Evolutionary conservation across 192 early-diverging fungal species (phyloP).

Genomic region (Chytriomyces hyalinus): DNA sequence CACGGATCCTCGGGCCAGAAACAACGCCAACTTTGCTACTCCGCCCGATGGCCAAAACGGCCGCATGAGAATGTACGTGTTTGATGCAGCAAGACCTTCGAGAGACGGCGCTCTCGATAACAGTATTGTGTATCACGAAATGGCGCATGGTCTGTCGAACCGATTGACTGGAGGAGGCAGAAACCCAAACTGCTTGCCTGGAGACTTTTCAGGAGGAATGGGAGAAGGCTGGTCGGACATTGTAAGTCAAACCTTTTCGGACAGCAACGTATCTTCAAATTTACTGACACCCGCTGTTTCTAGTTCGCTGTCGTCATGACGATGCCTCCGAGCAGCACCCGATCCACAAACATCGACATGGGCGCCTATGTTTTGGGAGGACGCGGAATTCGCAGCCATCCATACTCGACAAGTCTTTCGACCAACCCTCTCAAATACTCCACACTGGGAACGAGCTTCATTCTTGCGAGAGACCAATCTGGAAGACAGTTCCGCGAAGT

Average conservation of each 20-base stretch:
- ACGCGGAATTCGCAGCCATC: slow-evolving; percentile 59
- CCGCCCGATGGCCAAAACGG: slow-evolving; percentile 80
- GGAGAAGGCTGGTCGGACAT: slow-evolving; percentile 45
- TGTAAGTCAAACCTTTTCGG: slow-evolving; percentile 29
- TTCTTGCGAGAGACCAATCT: slow-evolving; percentile 55
- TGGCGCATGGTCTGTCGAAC: slow-evolving; percentile 41
- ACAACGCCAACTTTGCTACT: slow-evolving; percentile 70
- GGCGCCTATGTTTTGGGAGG: slow-evolving; percentile 48
- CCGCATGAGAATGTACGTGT: slow-evolving; percentile 17
- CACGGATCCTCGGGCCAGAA: slow-evolving; percentile 37
- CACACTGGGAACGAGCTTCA: slow-evolving; percentile 50
- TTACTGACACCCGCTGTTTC: too few relatives aligned
- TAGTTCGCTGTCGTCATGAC: slow-evolving; percentile 67
- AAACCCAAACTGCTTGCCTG: slow-evolving; percentile 40
- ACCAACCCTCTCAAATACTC: slow-evolving; percentile 49
- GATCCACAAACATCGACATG: slow-evolving; percentile 47
- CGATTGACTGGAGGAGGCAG: slow-evolving; percentile 44
- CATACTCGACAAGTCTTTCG: slow-evolving; percentile 63
- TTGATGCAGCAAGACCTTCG: slow-evolving; percentile 48
- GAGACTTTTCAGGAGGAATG: slow-evolving; percentile 38
- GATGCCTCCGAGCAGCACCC: slow-evolving; percentile 45
- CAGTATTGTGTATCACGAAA: slow-evolving; percentile 51
- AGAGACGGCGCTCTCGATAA: slow-evolving; percentile 67
- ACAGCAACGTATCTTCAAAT: neutral
- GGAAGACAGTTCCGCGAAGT: slow-evolving; percentile 42